A percentile compares a stretch with the other conserved stretches of the same genome.
Evolutionary conservation across 169 alveolate species (phyloP).

Genomic region (Fabrea salina): DNA sequence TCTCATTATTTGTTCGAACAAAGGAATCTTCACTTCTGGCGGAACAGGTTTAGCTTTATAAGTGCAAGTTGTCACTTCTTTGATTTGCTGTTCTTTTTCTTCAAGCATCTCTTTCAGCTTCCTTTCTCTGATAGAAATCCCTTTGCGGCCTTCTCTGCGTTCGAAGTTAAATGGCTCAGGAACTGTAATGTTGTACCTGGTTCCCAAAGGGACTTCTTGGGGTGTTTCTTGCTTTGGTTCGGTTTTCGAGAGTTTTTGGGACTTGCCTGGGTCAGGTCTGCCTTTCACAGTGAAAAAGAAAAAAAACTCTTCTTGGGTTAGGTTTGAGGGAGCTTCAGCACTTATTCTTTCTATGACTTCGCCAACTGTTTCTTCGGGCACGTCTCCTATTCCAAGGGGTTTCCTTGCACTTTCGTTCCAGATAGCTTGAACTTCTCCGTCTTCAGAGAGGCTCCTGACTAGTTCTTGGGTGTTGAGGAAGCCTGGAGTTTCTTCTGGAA

Average conservation of each 20-base stretch:
- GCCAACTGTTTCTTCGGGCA: constrained; percentile 17
- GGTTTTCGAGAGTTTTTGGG: background rate
- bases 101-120: constrained; percentile 49
- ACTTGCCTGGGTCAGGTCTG: background rate
- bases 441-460: background rate
- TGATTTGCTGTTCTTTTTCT: constrained; percentile 46
- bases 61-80: constrained; percentile 30
- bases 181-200: constrained; percentile 38
- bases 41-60: constrained; percentile 49
- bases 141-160: constrained; percentile 43
- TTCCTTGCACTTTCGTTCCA: background rate
- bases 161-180: constrained; percentile 61
- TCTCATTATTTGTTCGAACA: background rate
- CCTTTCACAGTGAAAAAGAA: constrained; percentile 22
- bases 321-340: constrained; percentile 8
- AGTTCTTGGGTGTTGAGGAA: too few species aligned
- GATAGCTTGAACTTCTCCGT: background rate
- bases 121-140: constrained; percentile 31
- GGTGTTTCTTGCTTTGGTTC: background rate
- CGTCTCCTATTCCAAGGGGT: constrained; percentile 15
- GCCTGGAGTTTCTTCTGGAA: too few species aligned
- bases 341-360: constrained; percentile 16
- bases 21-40: constrained; percentile 38
- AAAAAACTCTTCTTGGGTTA: constrained; percentile 18
- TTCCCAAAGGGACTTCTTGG: background rate